Conservation (phyloP, 306 rosid species). For the Cyamopsis tetragonoloba region DNA sequence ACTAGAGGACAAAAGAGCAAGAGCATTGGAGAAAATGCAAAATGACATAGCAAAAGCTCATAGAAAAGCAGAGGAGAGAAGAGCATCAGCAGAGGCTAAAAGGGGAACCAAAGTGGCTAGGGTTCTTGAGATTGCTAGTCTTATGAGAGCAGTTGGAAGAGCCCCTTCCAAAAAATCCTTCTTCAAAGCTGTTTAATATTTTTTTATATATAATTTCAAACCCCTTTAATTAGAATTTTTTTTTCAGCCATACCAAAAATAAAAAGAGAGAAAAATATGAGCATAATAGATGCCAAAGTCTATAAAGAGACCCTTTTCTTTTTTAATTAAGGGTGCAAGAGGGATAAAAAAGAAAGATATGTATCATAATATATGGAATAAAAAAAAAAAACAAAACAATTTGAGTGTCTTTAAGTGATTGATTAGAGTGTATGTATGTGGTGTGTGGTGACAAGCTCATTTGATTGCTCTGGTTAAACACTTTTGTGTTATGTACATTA, state of each 20-base stretch:
- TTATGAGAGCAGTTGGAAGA: slow-evolving; percentile 94
- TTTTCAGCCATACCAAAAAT: slow-evolving; percentile 8
- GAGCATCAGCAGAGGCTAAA: slow-evolving; percentile 86
- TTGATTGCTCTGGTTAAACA: slow-evolving; percentile 19
- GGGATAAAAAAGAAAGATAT: slow-evolving; percentile 16
- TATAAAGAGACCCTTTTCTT: slow-evolving; percentile 33
- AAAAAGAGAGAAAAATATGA: not conserved
- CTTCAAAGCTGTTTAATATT: slow-evolving; percentile 38
- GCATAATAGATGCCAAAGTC: slow-evolving; percentile 20
- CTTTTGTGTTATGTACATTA: slow-evolving; percentile 36
- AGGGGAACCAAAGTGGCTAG: slow-evolving; percentile 89
- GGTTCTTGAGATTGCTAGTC: slow-evolving; percentile 64
- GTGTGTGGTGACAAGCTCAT: slow-evolving; percentile 26
- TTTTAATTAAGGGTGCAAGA: slow-evolving; percentile 31
- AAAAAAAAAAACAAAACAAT: too few species aligned
- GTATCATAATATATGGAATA: slow-evolving; percentile 10
- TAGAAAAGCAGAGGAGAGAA: slow-evolving; percentile 86
- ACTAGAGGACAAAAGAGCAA: slow-evolving; percentile 89
- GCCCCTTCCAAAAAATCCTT: slow-evolving; percentile 82
- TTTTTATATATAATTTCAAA: slow-evolving; percentile 8
- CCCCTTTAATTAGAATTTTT: not conserved
- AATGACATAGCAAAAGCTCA: slow-evolving; percentile 77
- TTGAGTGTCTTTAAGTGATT: slow-evolving; percentile 40
- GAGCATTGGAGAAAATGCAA: slow-evolving; percentile 84
- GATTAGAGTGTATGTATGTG: slow-evolving; percentile 34